Conservation (phyloP, 73 alveolate species). For the Loxodes magnus region DNA sequence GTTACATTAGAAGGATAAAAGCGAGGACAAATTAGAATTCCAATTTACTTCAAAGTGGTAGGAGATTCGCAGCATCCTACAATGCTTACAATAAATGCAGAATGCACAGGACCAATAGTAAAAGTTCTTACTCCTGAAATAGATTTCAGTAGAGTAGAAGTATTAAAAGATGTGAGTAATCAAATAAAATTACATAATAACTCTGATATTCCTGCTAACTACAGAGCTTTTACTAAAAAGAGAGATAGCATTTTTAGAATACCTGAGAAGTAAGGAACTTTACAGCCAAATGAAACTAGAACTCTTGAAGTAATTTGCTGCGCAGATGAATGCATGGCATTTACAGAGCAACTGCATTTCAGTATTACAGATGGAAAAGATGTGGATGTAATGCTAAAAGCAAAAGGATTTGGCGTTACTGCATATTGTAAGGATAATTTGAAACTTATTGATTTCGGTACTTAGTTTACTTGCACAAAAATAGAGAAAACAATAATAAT, state of each 20-base stretch:
- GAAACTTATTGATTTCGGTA: slow-evolving; percentile 93
- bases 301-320: slow-evolving; percentile 89
- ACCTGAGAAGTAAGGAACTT: slow-evolving; percentile 73
- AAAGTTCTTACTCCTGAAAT: slow-evolving; percentile 70
- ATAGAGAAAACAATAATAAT: slow-evolving; percentile 86
- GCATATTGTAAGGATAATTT: slow-evolving; percentile 83
- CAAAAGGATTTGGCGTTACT: slow-evolving; percentile 98
- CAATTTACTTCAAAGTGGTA: slow-evolving; percentile 46
- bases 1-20: slow-evolving; percentile 83
- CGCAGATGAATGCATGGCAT: slow-evolving; percentile 94
- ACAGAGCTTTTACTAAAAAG: slow-evolving; percentile 94
- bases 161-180: slow-evolving; percentile 72
- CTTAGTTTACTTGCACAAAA: slow-evolving; percentile 91
- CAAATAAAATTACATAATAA: slow-evolving; percentile 73
- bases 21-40: slow-evolving; percentile 77
- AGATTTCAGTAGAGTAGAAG: slow-evolving; percentile 88
- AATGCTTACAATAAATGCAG: slow-evolving; percentile 87
- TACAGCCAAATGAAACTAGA: slow-evolving; percentile 87
- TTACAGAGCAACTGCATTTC: slow-evolving; percentile 83
- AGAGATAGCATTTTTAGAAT: slow-evolving; percentile 71
- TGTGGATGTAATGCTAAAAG: slow-evolving; percentile 92
- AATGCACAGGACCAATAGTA: slow-evolving; percentile 94
- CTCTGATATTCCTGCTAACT: slow-evolving; percentile 93
- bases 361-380: slow-evolving; percentile 97
- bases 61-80: slow-evolving; percentile 53